phyloP scores from a whole-genome alignment of 2,329 filamentous ascomycete species.

The Plectosphaerella cucumerina region DNA sequence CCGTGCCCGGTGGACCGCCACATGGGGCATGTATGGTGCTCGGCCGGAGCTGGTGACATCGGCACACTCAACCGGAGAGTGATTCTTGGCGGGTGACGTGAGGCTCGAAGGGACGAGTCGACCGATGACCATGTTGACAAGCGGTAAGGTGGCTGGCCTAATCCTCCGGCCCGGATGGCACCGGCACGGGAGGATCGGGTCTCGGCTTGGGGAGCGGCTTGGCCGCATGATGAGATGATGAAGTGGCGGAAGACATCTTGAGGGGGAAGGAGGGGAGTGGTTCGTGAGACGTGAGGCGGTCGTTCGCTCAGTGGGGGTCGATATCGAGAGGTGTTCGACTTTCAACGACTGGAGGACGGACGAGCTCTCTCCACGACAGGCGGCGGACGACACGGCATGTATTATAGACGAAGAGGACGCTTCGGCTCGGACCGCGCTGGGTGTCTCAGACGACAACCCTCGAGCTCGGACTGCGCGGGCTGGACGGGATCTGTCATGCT shows the following conservation, averaged over 20 bases:
- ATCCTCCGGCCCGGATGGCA: conserved; percentile 19
- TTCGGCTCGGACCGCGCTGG: neutral
- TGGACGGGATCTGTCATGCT: neutral
- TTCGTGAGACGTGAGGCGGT: too few species aligned
- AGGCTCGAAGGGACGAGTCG: too few species aligned
- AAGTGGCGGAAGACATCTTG: neutral
- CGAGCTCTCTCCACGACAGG: neutral
- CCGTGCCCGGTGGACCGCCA: neutral
- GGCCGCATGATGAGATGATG: conserved; percentile 8
- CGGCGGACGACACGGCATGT: neutral
- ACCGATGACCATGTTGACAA: neutral
- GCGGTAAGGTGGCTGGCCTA: neutral
- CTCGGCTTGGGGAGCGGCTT: conserved; percentile 23
- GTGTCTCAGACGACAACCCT: neutral
- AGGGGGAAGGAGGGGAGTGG: too few species aligned
- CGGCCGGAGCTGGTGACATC: too few species aligned
- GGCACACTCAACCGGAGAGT: too few species aligned
- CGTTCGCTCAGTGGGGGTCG: neutral
- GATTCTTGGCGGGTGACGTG: too few species aligned
- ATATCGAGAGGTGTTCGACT: neutral
- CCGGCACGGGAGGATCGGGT: conserved; percentile 24
- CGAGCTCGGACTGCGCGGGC: neutral
- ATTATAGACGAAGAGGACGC: neutral
- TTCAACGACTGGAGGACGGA: neutral
- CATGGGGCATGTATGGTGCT: neutral